Conservation (phyloP, 1,139 yeast species). For the Lodderomyces elongisporus region DNA sequence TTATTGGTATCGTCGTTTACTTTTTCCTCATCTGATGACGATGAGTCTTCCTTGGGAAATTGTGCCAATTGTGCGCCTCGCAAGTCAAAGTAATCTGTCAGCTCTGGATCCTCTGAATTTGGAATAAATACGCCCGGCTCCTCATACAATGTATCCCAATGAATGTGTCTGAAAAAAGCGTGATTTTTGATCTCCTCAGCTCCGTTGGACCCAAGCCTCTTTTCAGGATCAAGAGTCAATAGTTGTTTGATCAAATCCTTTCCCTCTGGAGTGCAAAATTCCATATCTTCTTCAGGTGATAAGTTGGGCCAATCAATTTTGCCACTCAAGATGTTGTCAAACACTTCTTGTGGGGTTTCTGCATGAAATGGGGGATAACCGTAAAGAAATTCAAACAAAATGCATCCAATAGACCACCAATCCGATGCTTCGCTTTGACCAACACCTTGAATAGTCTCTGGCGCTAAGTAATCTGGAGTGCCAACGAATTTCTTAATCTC, state of each 20-base stretch:
- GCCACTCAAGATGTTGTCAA: conserved; percentile 70
- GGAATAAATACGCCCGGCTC: conserved; percentile 88
- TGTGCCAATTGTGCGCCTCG: conserved; percentile 77
- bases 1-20: conserved; percentile 3
- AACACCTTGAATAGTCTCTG: conserved; percentile 85
- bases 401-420: conserved; percentile 99
- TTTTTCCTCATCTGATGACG: conserved; percentile 8
- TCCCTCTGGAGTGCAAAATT: conserved; percentile 61
- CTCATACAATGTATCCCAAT: conserved; percentile 72
- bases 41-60: conserved; percentile 49
- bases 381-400: conserved; percentile 82
- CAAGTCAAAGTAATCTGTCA: conserved; percentile 85
- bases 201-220: conserved; percentile 71
- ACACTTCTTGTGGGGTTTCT: conserved; percentile 71
- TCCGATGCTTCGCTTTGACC: conserved; percentile 87
- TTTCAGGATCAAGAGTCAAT: conserved; percentile 55
- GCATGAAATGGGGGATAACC: conserved; percentile 97
- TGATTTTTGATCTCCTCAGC: conserved; percentile 75
- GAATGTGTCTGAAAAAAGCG: conserved; percentile 64
- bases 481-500: conserved; percentile 68
- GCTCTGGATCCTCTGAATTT: conserved; percentile 69
- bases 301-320: conserved; percentile 81
- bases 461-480: conserved; percentile 96
- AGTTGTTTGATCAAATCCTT: conserved; percentile 66
- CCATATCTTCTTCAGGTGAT: conserved; percentile 51